These are phyloP conservation scores for Torulaspora gathmanii DNA, from an alignment of 805 yeast species.

Conservation along the genomic window DNA sequence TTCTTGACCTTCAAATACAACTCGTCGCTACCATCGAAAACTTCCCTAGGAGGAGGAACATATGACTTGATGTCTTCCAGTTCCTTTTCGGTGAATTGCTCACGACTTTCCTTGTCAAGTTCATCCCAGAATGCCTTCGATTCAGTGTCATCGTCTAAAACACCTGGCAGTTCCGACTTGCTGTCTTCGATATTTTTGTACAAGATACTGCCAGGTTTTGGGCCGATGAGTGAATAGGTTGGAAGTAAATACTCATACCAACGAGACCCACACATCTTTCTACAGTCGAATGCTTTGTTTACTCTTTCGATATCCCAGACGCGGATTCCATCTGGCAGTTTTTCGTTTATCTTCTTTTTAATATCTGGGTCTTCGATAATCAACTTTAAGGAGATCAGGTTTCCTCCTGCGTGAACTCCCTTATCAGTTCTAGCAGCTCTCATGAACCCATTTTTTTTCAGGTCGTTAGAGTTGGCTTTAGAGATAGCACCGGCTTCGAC, in stretches of 20 bases:
- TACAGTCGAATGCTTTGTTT: constrained; percentile 87
- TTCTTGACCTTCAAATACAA: constrained; percentile 41
- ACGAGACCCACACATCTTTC: constrained; percentile 94
- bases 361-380: constrained; percentile 73
- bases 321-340: constrained; percentile 79
- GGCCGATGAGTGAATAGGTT: constrained; percentile 83
- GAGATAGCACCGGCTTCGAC: constrained; percentile 85
- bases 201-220: constrained; percentile 71
- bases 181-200: constrained; percentile 55
- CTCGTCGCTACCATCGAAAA: constrained; percentile 40
- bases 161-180: constrained; percentile 51
- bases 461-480: constrained; percentile 76
- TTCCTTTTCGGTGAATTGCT: constrained; percentile 32
- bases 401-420: constrained; percentile 98
- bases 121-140: constrained; percentile 69
- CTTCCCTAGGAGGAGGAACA: constrained; percentile 37
- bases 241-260: constrained; percentile 92
- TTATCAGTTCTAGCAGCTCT: constrained; percentile 87
- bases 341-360: constrained; percentile 63
- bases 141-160: constrained; percentile 59
- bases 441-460: constrained; percentile 82
- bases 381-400: constrained; percentile 78
- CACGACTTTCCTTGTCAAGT: constrained; percentile 40
- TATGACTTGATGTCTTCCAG: constrained; percentile 26
- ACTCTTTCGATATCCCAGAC: constrained; percentile 91